Evolutionary conservation across 768 basidiomycete species (phyloP).

Genomic region (Nevesoporus exiguus): DNA sequence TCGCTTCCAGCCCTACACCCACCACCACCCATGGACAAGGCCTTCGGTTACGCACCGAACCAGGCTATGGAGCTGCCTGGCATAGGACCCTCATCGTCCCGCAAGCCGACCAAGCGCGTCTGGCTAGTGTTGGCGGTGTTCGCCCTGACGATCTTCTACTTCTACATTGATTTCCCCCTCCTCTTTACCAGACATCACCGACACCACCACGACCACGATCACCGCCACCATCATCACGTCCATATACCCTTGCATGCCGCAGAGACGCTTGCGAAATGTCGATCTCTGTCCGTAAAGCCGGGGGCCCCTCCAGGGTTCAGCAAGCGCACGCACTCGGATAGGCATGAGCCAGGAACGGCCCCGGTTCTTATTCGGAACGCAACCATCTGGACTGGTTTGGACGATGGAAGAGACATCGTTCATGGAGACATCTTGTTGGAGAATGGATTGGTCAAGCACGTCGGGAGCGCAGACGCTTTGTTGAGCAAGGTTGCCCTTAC

Average conservation of each 20-base stretch:
- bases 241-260: constrained; percentile 20
- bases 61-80: neutral
- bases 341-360: constrained; percentile 51
- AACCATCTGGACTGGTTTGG: constrained; percentile 72
- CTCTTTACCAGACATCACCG: neutral
- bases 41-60: neutral
- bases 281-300: constrained; percentile 38
- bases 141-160: constrained; percentile 16
- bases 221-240: neutral
- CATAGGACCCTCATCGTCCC: neutral
- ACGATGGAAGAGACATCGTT: constrained; percentile 53
- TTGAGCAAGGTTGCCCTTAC: constrained; percentile 19
- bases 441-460: constrained; percentile 56
- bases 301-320: constrained; percentile 46
- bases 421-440: constrained; percentile 61
- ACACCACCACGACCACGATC: neutral
- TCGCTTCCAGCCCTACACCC: neutral
- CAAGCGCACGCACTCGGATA: constrained; percentile 50
- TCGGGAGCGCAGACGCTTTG: constrained; percentile 36
- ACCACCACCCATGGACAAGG: constrained; percentile 13
- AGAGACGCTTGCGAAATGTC: constrained; percentile 44
- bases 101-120: constrained; percentile 7
- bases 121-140: constrained; percentile 17
- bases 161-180: constrained; percentile 6
- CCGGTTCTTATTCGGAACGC: constrained; percentile 62